phyloP scores from a whole-genome alignment of 2,329 filamentous ascomycete species.

The Microcera coccophila region DNA sequence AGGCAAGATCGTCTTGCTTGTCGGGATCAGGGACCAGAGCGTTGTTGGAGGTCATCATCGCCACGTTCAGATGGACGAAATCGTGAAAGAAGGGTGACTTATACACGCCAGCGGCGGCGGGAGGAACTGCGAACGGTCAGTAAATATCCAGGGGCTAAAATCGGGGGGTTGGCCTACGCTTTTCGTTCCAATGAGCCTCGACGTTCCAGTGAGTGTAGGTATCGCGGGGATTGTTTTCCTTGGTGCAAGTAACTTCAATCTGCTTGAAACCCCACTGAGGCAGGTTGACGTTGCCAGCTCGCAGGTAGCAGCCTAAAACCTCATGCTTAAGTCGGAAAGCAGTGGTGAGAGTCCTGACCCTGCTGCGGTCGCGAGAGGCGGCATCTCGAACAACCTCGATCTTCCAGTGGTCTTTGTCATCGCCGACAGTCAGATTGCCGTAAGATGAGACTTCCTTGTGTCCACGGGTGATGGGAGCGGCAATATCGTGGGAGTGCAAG shows the following conservation, averaged over 20 bases:
- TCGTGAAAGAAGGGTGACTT: constrained; percentile 97
- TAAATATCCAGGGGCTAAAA: background rate
- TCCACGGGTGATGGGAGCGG: constrained; percentile 82
- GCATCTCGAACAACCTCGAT: constrained; percentile 90
- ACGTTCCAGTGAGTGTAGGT: constrained; percentile 99
- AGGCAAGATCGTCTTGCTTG: constrained; percentile 97
- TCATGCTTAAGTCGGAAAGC: constrained; percentile 84
- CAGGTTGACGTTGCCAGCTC: constrained; percentile 91
- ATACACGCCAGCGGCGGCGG: constrained; percentile 84
- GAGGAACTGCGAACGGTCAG: constrained; percentile 60
- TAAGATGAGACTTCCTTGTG: constrained; percentile 94
- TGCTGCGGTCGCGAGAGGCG: constrained; percentile 78
- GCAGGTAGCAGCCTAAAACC: constrained; percentile 83
- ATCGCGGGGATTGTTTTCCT: constrained; percentile 87
- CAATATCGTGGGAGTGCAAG: constrained; percentile 87
- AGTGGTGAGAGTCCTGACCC: constrained; percentile 86
- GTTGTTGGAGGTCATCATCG: constrained; percentile 99
- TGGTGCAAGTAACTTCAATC: constrained; percentile 93
- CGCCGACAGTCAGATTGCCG: constrained; percentile 90
- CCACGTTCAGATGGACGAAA: constrained; percentile 96
- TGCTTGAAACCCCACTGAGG: constrained; percentile 99
- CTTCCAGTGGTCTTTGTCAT: constrained; percentile 97
- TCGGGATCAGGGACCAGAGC: constrained; percentile 95
- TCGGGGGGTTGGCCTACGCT: constrained; percentile 62
- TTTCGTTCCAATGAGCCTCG: constrained; percentile 90